Evolutionary conservation across 495 filamentous ascomycete genomes (phyloP).

Genomic region (Bathelium albidoporum): DNA sequence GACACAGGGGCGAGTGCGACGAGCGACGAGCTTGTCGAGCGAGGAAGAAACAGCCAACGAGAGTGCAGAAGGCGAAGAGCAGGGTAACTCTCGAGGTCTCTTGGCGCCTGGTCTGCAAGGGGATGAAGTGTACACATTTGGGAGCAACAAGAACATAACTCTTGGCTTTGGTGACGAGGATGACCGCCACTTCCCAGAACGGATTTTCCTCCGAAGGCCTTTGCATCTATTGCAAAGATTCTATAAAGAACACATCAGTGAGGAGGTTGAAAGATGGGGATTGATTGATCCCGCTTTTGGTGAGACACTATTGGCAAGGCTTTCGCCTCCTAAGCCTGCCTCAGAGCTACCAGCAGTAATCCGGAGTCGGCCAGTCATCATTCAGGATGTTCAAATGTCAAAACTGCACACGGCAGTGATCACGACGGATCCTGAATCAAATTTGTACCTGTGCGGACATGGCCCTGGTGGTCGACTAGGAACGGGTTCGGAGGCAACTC

Average conservation of each 20-base stretch:
- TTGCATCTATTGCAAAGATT: conserved; percentile 64
- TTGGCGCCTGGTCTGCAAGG: conserved; percentile 41
- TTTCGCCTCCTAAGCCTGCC: conserved; percentile 25
- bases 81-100: conserved; percentile 2
- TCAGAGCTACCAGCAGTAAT: conserved; percentile 57
- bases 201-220: conserved; percentile 66
- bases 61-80: conserved; percentile 21
- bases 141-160: conserved; percentile 89
- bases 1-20: conserved; percentile 14
- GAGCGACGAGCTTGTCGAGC: conserved; percentile 22
- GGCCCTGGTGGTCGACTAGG: conserved; percentile 85
- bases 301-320: conserved; percentile 20
- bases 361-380: conserved; percentile 55
- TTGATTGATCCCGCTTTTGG: conserved; percentile 20
- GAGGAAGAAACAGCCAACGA: conserved; percentile 32
- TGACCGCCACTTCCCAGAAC: conserved; percentile 86
- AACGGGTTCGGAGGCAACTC: conserved; percentile 77
- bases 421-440: conserved; percentile 80
- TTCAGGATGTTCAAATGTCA: conserved; percentile 71
- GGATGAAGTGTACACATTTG: conserved; percentile 85
- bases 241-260: conserved; percentile 33
- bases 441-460: conserved; percentile 88
- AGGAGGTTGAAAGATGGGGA: conserved; percentile 18
- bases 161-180: conserved; percentile 88
- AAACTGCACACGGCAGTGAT: conserved; percentile 88